These are phyloP conservation scores for Inonotus hispidus DNA, from an alignment of 1,284 basidiomycete genomes.

Conservation along the genomic window DNA sequence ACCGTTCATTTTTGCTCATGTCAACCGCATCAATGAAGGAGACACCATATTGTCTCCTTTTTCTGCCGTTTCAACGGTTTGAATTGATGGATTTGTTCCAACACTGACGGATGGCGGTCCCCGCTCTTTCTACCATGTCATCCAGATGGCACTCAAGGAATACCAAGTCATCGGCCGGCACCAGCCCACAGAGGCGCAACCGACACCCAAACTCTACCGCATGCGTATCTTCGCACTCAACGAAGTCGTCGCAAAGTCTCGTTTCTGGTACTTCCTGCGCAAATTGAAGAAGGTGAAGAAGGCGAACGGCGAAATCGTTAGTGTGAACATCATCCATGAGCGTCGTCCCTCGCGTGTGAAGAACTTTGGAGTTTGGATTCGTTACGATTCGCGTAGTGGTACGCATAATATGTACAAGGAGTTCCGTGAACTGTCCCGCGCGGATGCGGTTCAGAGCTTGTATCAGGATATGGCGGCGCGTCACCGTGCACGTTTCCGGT, in stretches of 20 bases:
- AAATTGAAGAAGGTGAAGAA: constrained; percentile 99
- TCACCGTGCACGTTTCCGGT: constrained; percentile 98
- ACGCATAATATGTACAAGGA: constrained; percentile 99
- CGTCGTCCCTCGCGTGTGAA: constrained; percentile 98
- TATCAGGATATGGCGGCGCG: constrained; percentile 99
- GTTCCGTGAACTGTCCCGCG: constrained; percentile 93
- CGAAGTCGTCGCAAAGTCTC: constrained; percentile 97
- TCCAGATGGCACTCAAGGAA: constrained; percentile 42
- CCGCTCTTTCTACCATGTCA: background rate
- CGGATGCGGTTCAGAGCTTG: constrained; percentile 93
- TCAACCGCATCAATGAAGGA: background rate
- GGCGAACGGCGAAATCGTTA: constrained; percentile 98
- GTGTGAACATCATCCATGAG: constrained; percentile 95
- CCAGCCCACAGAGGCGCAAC: constrained; percentile 90
- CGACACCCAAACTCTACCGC: constrained; percentile 95
- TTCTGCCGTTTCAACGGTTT: constrained; percentile 1
- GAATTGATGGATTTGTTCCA: constrained; percentile 4
- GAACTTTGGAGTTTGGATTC: constrained; percentile 99
- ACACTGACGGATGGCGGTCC: constrained; percentile 9
- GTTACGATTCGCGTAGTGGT: constrained; percentile 97
- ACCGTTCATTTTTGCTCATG: background rate
- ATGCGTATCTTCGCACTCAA: constrained; percentile 99
- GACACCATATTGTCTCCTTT: background rate
- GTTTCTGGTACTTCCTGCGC: constrained; percentile 99
- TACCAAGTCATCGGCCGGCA: constrained; percentile 98